Base-by-base conservation (phyloP, 2,329 filamentous ascomycete genomes). In the Colletotrichum sp. region DNA sequence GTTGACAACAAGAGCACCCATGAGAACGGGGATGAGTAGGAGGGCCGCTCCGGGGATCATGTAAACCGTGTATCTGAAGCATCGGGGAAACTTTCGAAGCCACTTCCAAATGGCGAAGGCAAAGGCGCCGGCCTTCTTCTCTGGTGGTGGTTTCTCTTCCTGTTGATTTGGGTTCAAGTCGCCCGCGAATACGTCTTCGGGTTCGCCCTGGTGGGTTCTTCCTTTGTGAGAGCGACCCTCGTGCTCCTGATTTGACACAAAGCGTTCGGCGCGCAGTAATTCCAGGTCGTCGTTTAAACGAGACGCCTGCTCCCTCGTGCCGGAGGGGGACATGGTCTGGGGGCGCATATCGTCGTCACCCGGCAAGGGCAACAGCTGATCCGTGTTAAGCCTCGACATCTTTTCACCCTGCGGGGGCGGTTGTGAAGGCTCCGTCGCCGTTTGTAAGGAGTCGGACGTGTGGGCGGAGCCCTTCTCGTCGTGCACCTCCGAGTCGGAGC, bases 201-300 rank as follows among this genome's bases (percentile, higher is more conserved):
- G 83, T 59, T 85, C 83, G 1, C 82, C 75, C 12, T 83, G 81
- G 36, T 85, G 85, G 57, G 80, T 80, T 52, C 86, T 81, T 12
- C 77, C 82, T 69, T 79, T 84, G 21, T 69, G 65, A 15, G 82
- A 83, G 32, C 79, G 77, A 9, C 79, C 78, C 12, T 87, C 83
- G 66, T 85, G 81, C 36, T 87, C 86, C 64, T 88, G 84, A 16
- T 85, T 82, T 8, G 88, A 89, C 16, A 89, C 84, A 62, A 86
- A 79, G 3, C 87, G 85, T 78, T 90, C 88, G 62, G 87, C 84
- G 5, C 88, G 87, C 26, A 89, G 82, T 7, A 90, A 82, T 72
- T 89, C 88, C 18, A 90, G 84, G 66, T 89, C 87, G 70, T 90
- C 88, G 64, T 86, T 85, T 18, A 89, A 80, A 5, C 88, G 85